Conservation (phyloP, 441 rosid species). For the Aleurites moluccanus region DNA sequence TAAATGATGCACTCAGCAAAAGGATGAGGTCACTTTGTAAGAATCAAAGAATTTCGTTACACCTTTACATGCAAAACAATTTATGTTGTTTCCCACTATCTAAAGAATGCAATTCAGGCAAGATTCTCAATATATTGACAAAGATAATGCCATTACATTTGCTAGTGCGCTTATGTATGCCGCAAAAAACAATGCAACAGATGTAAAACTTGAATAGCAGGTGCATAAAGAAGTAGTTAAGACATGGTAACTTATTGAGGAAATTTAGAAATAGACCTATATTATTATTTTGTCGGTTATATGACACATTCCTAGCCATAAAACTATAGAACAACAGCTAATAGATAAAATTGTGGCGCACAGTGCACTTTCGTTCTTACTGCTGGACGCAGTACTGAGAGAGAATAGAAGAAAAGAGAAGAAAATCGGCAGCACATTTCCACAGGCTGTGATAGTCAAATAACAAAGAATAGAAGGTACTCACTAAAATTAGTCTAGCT, state of each 20-base stretch:
- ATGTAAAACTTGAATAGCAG: background rate
- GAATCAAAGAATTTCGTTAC: slow-evolving; percentile 3
- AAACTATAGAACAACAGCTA: background rate
- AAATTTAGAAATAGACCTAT: background rate
- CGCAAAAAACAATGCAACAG: background rate
- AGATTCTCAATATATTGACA: no score
- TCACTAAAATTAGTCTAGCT: slow-evolving; percentile 61
- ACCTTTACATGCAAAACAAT: background rate
- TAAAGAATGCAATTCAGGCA: no score
- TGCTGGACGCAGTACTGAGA: background rate
- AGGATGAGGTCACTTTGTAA: background rate
- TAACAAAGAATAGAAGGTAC: background rate
- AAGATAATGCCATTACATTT: background rate
- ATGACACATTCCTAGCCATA: background rate
- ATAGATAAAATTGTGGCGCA: background rate
- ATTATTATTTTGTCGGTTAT: background rate
- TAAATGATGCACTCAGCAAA: slow-evolving; percentile 71
- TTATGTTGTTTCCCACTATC: no score
- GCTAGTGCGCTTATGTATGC: background rate
- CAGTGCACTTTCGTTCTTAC: background rate
- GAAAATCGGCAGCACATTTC: background rate
- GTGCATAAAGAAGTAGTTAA: background rate
- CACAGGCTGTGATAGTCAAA: background rate
- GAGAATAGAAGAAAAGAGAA: background rate
- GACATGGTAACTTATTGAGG: background rate